phyloP scores from a whole-genome alignment of 1,284 basidiomycete genomes.

The Boletus hoseneyae region DNA sequence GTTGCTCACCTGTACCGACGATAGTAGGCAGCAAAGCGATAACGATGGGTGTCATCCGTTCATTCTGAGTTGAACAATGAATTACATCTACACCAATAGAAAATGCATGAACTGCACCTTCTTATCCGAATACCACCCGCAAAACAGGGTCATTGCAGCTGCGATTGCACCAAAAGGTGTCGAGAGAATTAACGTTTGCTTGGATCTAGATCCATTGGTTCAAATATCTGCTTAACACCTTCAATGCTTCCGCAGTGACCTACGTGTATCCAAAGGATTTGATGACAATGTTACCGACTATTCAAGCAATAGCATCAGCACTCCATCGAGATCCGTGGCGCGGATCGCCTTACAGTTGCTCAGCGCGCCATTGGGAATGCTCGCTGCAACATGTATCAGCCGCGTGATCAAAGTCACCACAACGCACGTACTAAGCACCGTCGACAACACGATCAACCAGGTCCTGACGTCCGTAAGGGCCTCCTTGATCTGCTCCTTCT shows the following conservation, averaged over 20 bases:
- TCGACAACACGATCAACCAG: conserved; percentile 60
- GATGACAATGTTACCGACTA: conserved; percentile 62
- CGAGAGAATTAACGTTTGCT: conserved; percentile 59
- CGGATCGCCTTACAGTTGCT: conserved; percentile 51
- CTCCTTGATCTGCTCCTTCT: conserved; percentile 58
- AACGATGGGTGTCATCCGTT: conserved; percentile 63
- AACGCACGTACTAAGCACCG: conserved; percentile 48
- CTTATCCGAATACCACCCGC: conserved; percentile 64
- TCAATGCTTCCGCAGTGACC: conserved; percentile 16
- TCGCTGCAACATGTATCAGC: conserved; percentile 38
- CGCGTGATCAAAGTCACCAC: neutral
- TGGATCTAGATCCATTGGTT: conserved; percentile 39
- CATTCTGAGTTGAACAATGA: conserved; percentile 37
- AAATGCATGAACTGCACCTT: conserved; percentile 36
- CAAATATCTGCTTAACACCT: neutral
- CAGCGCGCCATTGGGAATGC: conserved; percentile 62
- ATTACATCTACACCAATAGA: neutral
- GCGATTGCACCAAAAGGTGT: conserved; percentile 57
- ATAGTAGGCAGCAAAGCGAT: conserved; percentile 62
- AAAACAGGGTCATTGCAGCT: conserved; percentile 46
- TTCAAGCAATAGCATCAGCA: neutral
- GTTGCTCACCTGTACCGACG: conserved; percentile 45
- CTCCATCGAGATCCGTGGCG: neutral
- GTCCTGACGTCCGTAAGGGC: conserved; percentile 59
- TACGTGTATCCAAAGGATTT: conserved; percentile 66